Conservation (phyloP, 148 eudicot genomes). For the Simmondsia chinensis region DNA sequence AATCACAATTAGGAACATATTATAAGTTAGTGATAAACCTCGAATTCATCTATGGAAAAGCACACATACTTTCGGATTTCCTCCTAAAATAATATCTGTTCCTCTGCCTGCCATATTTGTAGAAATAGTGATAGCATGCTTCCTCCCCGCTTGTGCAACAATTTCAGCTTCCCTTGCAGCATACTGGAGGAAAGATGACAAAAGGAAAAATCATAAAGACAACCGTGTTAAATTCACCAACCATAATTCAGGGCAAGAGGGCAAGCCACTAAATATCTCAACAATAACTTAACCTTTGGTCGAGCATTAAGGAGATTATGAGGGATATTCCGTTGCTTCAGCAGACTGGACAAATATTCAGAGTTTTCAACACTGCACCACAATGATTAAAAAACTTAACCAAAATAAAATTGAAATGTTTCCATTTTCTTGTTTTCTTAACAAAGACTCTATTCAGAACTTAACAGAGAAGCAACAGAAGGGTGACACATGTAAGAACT, state of each 20-base stretch:
- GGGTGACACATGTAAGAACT: too few species aligned
- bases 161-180: constrained; percentile 99
- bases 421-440: too few species aligned
- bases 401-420: neutral
- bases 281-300: constrained; percentile 59
- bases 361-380: constrained; percentile 92
- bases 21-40: too few species aligned
- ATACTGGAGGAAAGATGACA: constrained; percentile 40
- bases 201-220: constrained; percentile 4
- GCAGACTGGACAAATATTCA: constrained; percentile 66
- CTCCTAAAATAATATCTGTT: constrained; percentile 95
- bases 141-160: constrained; percentile 98
- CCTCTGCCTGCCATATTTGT: constrained; percentile 99
- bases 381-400: constrained; percentile 10
- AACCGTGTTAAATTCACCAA: too few species aligned
- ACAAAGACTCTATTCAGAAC: too few species aligned
- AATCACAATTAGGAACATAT: too few species aligned
- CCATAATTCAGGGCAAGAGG: neutral
- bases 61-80: constrained; percentile 80
- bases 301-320: constrained; percentile 99
- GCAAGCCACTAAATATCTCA: neutral
- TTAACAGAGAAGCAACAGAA: too few species aligned
- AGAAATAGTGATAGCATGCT: constrained; percentile 88
- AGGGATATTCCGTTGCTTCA: constrained; percentile 60
- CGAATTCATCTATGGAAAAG: neutral